Evolutionary conservation across 345 rosid genomes (phyloP).

Genomic region (Ceriops decandra): DNA sequence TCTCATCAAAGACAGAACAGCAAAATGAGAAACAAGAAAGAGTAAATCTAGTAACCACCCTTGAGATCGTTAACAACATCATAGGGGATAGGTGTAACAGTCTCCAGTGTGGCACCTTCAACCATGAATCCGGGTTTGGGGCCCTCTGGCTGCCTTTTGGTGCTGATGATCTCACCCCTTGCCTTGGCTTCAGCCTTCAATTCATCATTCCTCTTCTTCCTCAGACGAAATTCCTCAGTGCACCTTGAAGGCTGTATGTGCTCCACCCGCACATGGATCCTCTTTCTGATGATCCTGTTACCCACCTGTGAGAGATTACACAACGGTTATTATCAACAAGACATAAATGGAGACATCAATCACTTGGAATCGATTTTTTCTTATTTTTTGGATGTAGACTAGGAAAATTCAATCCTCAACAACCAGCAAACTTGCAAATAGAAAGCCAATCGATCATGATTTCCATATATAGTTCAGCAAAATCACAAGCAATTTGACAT

Average conservation of each 20-base stretch:
- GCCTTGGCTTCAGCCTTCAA: conserved; percentile 74
- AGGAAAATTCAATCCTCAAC: no score
- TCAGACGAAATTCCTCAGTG: conserved; percentile 50
- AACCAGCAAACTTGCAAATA: no score
- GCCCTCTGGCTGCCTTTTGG: conserved; percentile 70
- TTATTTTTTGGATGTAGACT: no score
- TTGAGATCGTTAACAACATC: conserved; percentile 78
- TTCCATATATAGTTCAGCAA: no score
- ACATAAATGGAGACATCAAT: no score
- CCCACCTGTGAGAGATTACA: conserved; percentile 38
- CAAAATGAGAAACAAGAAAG: no score
- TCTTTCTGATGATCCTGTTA: conserved; percentile 57
- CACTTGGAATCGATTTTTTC: no score
- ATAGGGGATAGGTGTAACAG: conserved; percentile 72
- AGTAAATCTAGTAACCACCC: conserved; percentile 49
- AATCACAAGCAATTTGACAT: no score
- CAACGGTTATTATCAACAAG: no score
- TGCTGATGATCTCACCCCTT: conserved; percentile 54
- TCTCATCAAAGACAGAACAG: no score
- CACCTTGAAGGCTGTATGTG: conserved; percentile 69
- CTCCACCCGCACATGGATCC: conserved; percentile 68
- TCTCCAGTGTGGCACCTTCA: conserved; percentile 70
- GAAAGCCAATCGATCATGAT: no score
- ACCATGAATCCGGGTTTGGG: conserved; percentile 79
- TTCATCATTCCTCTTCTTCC: conserved; percentile 57